Conservation (phyloP, 78 protist genomes). For the Diacronema lutheri region DNA sequence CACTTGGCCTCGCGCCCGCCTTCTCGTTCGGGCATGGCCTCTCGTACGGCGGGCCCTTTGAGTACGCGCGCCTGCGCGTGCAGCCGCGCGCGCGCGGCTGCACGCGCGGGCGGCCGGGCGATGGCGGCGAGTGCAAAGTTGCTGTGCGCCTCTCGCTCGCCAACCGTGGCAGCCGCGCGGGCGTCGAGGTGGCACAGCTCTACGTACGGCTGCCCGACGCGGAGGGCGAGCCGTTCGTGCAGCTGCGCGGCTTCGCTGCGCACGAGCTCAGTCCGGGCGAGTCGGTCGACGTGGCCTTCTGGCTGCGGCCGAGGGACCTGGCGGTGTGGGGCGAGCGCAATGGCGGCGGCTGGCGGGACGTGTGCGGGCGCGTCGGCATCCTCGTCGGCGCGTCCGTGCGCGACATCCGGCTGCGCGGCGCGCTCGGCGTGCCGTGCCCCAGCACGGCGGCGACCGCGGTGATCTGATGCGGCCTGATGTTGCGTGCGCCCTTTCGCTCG, state of each 20-base stretch:
- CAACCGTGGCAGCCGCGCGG: conserved; percentile 14
- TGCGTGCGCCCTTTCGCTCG: too few species aligned
- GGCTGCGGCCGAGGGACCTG: background rate
- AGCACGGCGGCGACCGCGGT: too few species aligned
- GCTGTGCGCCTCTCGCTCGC: background rate
- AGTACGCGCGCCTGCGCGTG: conserved; percentile 18
- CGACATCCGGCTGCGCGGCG: background rate
- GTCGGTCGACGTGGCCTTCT: background rate
- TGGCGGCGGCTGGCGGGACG: too few species aligned
- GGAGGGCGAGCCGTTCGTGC: conserved; percentile 50
- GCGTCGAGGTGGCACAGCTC: conserved; percentile 44
- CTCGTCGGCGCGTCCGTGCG: background rate
- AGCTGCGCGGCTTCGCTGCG: conserved; percentile 38
- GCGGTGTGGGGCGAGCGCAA: conserved; percentile 1
- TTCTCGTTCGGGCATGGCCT: conserved; percentile 72
- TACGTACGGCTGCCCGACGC: conserved; percentile 46
- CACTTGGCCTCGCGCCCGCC: conserved; percentile 27
- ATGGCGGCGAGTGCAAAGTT: too few species aligned
- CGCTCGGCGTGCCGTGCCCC: too few species aligned
- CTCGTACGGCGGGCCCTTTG: conserved; percentile 24
- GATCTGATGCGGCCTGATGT: too few species aligned
- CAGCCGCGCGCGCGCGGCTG: background rate
- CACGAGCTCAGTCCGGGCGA: conserved; percentile 11
- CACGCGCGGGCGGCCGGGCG: too few species aligned
- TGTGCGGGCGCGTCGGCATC: background rate